Conservation (phyloP, 2,329 filamentous ascomycete species). For the Nothophoma quercina region DNA sequence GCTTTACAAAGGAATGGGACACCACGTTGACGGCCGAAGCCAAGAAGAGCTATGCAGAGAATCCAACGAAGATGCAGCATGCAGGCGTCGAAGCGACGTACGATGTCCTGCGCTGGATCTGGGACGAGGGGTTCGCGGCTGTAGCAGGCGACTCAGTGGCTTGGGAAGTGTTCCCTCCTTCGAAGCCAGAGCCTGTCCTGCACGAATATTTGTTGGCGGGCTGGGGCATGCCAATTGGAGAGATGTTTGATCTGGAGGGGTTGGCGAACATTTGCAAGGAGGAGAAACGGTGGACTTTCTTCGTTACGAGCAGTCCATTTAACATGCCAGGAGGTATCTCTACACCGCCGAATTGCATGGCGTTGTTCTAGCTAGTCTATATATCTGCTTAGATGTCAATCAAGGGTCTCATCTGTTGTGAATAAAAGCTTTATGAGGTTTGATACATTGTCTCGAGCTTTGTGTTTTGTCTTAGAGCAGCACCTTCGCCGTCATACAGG, state of each 20-base stretch:
- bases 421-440: no score
- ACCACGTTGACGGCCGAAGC: constrained; percentile 13
- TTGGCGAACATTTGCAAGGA: constrained; percentile 50
- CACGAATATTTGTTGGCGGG: constrained; percentile 46
- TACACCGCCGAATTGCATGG: constrained; percentile 45
- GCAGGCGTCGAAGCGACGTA: constrained; percentile 31
- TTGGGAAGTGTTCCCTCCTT: constrained; percentile 45
- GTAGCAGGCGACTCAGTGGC: constrained; percentile 47
- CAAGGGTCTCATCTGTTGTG: no score
- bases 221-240: constrained; percentile 57
- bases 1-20: constrained; percentile 27
- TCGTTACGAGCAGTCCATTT: constrained; percentile 54
- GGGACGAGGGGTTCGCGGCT: constrained; percentile 40
- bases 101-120: constrained; percentile 42
- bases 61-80: constrained; percentile 37
- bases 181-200: constrained; percentile 25
- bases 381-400: no score
- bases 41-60: constrained; percentile 33
- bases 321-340: constrained; percentile 52
- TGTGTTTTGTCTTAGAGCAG: no score
- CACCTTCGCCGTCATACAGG: no score
- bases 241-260: constrained; percentile 54
- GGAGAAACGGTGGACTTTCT: constrained; percentile 52
- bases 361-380: constrained; percentile 47
- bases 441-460: no score